Evolutionary conservation across 2,329 filamentous ascomycete species (phyloP), one percentile per base, ranked within the genome.

Genomic region (Trichoderma hamatum): DNA sequence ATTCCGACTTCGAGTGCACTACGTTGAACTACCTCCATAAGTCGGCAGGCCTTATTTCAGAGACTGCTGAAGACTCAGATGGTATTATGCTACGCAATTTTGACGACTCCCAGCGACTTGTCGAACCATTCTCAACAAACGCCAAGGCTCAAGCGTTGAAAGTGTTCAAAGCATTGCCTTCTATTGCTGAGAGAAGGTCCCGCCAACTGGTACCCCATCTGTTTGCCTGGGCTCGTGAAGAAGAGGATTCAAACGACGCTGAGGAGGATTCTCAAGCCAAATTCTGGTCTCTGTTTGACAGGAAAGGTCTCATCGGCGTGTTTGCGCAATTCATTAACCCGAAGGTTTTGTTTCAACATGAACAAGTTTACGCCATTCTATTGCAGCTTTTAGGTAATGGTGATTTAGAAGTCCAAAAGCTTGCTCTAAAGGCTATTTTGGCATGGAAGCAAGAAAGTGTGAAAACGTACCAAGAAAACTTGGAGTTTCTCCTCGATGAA

Each of bases 271-370:
- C 64, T 70, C 79, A 81, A 34, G 73, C 77, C 10, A 79, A 79
- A 30, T 81, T 84, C 68, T 96, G 93, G 92, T 87, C 87, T 26
- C 83, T 93, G 68, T 89, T 89, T 70, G 96, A 99, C 76, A 91
- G 95, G 72, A 95, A 97, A 77, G 87, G 90, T 1, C 89, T 97
- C 75, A 84, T 99, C 39, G 86, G 86, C 1, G 84, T 99, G 6
- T 94, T 99, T 76, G 87, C 92, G 0, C 89, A 94, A 71, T 98
- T 98, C 76, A 83, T 86, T 60, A 99, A 99, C 76, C 93, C 96
- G 0, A 92, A 86, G 74, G 93, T 94, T 0, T 82, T 99, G 4
- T 98, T 89, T 79, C 91, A 89, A 75, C 87, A 91, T 36, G 84
- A 88, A 11, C 89, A 93, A 67, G 94, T 97, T 0, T 92, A 94